Percentiles rank a stretch among this genome's conserved stretches.
phyloP scores from a whole-genome alignment of 371 early-diverging fungal species.

The Apophysomyces trapeziformis region DNA sequence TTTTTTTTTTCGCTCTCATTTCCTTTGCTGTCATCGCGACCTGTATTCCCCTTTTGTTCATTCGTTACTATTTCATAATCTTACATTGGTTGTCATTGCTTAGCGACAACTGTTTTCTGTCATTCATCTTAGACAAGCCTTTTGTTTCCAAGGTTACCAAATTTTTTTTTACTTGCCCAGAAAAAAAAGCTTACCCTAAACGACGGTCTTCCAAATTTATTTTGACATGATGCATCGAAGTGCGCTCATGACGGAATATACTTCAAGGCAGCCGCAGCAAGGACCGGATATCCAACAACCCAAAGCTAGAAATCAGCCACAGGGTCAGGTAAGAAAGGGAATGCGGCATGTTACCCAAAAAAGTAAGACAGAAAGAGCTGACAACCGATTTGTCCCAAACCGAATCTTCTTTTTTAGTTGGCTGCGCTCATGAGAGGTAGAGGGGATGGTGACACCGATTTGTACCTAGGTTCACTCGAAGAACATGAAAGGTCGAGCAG shows the following conservation, averaged over 20 bases:
- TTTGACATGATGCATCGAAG: constrained; percentile 17
- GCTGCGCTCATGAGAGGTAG: constrained; percentile 29
- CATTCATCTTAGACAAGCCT: not conserved
- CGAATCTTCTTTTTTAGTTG: constrained; percentile 14
- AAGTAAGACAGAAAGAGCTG: not conserved
- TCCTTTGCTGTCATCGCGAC: not conserved
- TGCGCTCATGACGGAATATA: constrained; percentile 14
- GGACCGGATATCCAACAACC: constrained; percentile 30
- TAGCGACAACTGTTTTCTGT: too few species aligned
- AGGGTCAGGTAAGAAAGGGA: constrained; percentile 27
- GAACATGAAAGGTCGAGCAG: constrained; percentile 24
- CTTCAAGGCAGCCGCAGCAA: constrained; percentile 17
- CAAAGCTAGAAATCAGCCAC: constrained; percentile 32
- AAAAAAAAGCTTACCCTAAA: too few species aligned
- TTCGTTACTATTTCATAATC: not conserved
- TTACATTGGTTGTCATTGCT: too few species aligned
- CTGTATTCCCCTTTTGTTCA: not conserved
- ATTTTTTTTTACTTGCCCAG: not conserved
- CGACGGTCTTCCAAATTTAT: not conserved
- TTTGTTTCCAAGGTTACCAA: not conserved
- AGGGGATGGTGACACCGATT: constrained; percentile 23
- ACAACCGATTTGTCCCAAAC: not conserved
- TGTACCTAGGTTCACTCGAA: constrained; percentile 18
- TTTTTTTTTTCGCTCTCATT: constrained; percentile 2
- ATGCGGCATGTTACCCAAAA: constrained; percentile 3